Base-by-base conservation (phyloP, 163 green algal genomes). In the Chlorella variabilis region DNA sequence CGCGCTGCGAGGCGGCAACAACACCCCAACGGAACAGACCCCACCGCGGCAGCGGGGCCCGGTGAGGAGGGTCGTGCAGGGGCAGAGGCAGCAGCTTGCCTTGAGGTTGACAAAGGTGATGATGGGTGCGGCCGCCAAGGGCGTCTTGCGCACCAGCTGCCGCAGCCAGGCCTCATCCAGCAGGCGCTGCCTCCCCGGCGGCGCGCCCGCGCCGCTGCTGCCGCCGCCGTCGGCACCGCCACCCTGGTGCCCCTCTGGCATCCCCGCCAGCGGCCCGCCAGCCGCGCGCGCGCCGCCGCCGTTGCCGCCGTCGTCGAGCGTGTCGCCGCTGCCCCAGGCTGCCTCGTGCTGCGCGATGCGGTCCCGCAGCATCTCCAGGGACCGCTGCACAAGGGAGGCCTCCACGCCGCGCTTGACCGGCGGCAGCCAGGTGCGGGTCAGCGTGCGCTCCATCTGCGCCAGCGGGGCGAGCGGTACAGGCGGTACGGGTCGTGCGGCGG, bases 321-420 rank as follows among this genome's bases (percentile, higher is more conserved):
- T 21, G 65, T 29, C 41, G 25, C 65, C 34, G 27, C 62, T 38
- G 8, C 25, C 54, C 73, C 73, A 70, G 27, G 54, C 73, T 1
- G 73, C 48, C 27, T 70, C 34, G 36, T 80, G 54, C 42, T 73
- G 59, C 8, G 61, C 61, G 2, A 81, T 74, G 20, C 61, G 34
- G 15, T 63, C 41, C 31, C 75, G 75, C 59, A 73, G 59, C 41
- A 48, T 49, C 31, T 74, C 42, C 65, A 75, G 66, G 7, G 69
- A 65, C 1, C 45, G 54, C 58, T 77, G 78, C 65, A 83, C 56
- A 11, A 75, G 23, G 3, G 31, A 56, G 29, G 48, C 27, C 29
- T 77, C 36, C 51, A 71, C 66, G 7, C 67, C 78, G 2, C 62
- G 56, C 39, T 63, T 70, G 29, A 6, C 38, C 7, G 54, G 29